Evolutionary conservation across 192 early-diverging fungal genomes (phyloP).

Genomic region (Cladochytrium replicatum): DNA sequence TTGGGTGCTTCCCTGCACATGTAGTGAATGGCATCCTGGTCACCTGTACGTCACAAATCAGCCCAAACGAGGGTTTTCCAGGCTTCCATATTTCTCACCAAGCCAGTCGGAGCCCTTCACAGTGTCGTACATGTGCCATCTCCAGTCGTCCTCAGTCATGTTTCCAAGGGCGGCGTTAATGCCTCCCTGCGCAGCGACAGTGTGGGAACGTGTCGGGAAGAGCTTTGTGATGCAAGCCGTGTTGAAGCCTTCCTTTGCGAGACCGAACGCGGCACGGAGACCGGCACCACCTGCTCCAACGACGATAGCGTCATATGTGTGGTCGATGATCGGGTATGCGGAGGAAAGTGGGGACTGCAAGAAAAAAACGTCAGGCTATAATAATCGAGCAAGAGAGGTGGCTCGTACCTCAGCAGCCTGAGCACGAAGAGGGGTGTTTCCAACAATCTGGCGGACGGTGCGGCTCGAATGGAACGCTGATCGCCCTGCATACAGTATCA

Average conservation of each 20-base stretch:
- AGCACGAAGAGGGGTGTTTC: conserved; percentile 32
- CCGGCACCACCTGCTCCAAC: conserved; percentile 97
- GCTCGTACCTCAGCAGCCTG: conserved; percentile 50
- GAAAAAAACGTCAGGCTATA: conserved; percentile 5
- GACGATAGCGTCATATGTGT: conserved; percentile 97
- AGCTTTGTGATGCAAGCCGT: conserved; percentile 97
- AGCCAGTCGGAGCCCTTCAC: conserved; percentile 99
- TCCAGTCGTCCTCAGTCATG: conserved; percentile 99
- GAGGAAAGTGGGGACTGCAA: conserved; percentile 34
- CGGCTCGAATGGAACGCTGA: conserved; percentile 17
- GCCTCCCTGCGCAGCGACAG: conserved; percentile 97
- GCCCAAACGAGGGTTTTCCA: background rate
- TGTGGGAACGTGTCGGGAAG: conserved; percentile 97
- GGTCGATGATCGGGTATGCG: conserved; percentile 93
- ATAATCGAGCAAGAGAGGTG: background rate
- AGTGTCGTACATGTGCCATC: conserved; percentile 99
- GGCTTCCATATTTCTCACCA: conserved; percentile 31
- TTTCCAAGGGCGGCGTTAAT: conserved; percentile 99
- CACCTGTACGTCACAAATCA: conserved; percentile 29
- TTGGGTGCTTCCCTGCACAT: conserved; percentile 98
- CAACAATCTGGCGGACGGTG: background rate
- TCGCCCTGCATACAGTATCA: conserved; percentile 4
- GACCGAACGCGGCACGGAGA: conserved; percentile 94
- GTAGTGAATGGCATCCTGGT: conserved; percentile 99
- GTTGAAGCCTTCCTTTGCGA: conserved; percentile 78